phyloP scores from a whole-genome alignment of 2,329 filamentous ascomycete species.

The Ceratocystis papillata region DNA sequence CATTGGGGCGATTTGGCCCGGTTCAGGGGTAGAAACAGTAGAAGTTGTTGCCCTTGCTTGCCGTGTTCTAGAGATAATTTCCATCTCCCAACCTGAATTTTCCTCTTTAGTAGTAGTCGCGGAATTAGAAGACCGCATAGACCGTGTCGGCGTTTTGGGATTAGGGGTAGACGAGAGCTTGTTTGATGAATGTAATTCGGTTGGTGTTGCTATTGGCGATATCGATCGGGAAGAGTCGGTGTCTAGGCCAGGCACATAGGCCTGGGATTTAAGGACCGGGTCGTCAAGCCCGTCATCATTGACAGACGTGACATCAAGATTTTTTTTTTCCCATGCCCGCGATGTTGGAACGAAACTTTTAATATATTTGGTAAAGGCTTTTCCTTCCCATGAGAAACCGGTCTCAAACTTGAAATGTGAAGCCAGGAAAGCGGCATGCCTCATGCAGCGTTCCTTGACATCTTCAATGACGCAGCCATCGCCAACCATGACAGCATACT shows the following conservation, averaged over 20 bases:
- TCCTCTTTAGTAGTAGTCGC: neutral
- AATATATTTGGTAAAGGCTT: conserved; percentile 42
- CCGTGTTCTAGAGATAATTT: neutral
- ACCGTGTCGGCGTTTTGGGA: neutral
- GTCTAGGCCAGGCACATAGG: neutral
- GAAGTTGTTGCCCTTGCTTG: neutral
- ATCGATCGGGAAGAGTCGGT: neutral
- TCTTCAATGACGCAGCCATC: conserved; percentile 44
- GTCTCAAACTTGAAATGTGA: conserved; percentile 40
- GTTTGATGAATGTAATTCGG: neutral
- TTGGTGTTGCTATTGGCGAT: neutral
- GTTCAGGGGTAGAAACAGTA: neutral
- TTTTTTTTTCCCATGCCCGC: conserved; percentile 20
- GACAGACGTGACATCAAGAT: conserved; percentile 28
- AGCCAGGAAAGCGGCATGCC: conserved; percentile 43
- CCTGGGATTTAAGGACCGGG: conserved; percentile 9
- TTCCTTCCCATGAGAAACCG: conserved; percentile 36
- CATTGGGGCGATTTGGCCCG: neutral
- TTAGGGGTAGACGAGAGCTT: neutral
- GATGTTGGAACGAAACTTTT: conserved; percentile 23
- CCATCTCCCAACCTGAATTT: neutral
- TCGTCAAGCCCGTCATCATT: conserved; percentile 26
- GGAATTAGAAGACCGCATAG: neutral
- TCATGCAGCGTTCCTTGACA: conserved; percentile 37
- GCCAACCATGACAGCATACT: conserved; percentile 44